Conservation (phyloP, 2,329 filamentous ascomycete genomes). For the Penicillium sp. region DNA sequence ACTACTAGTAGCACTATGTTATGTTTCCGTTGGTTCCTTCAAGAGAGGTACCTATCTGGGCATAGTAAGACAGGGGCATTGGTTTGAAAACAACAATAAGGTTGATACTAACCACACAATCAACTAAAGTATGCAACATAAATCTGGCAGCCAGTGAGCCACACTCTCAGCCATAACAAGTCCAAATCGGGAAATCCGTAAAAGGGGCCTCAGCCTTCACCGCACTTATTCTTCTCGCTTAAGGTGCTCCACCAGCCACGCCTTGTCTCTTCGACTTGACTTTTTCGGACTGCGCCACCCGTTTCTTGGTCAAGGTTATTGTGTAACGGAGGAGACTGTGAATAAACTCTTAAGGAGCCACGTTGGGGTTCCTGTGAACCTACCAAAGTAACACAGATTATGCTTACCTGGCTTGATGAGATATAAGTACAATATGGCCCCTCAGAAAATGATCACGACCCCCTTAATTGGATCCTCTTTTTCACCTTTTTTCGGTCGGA, state of each 20-base stretch:
- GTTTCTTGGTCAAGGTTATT: too few species aligned
- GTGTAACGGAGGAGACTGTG: too few species aligned
- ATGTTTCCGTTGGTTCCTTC: too few species aligned
- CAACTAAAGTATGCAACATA: too few species aligned
- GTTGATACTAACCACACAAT: too few species aligned
- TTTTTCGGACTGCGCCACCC: constrained; percentile 43
- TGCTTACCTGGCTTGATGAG: not conserved
- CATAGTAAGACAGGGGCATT: too few species aligned
- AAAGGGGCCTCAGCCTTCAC: constrained; percentile 13
- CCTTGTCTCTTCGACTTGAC: constrained; percentile 15
- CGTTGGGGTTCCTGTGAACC: constrained; percentile 5
- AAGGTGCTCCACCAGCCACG: constrained; percentile 21
- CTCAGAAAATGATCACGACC: not conserved
- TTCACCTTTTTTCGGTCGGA: not conserved
- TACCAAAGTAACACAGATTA: not conserved
- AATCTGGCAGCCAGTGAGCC: not conserved
- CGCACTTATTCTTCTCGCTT: constrained; percentile 19
- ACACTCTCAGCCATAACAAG: constrained; percentile 1
- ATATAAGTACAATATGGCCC: not conserved
- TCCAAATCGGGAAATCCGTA: not conserved
- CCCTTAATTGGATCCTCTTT: not conserved
- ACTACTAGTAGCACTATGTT: not conserved
- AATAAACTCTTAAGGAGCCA: not conserved
- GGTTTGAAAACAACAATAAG: not conserved
- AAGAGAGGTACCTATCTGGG: too few species aligned